Base-by-base conservation (phyloP, 805 yeast species). In the Suhomyces pyralidae region DNA sequence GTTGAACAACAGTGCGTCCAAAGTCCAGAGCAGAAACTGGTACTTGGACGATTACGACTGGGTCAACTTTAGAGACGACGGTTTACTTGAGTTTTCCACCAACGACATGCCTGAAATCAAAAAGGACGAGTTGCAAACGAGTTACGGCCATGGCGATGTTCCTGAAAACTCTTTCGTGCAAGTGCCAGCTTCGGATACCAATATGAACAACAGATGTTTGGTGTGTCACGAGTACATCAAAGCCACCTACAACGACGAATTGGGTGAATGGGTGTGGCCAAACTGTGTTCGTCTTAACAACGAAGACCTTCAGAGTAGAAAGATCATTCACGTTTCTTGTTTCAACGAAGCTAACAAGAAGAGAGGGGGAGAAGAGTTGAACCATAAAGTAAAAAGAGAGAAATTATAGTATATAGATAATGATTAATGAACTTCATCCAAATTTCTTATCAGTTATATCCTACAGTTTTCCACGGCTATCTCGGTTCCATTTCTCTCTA, bases 21-120 rank as follows among this genome's bases (percentile, higher is more conserved):
- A 68, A 22, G 84, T 86, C 44, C 92, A 88, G 64, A 85, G 89
- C 42, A 75, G 97, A 61, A 80, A 84, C 59, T 92, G 96, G 96
- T 92, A 84, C 66, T 70, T 91, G 54, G 84, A 83, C 55, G 87
- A 82, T 56, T 74, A 77, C 22, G 84, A 83, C 44, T 91, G 96
- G 93, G 79, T 81, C 25, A 77, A 78, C 22, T 90, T 88, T 71
- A 83, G 81, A 54, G 96, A 90, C 63, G 91, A 83, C 26, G 69
- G 67, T 26, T 65, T 76, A 48, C 66, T 73, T 45, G 79, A 76
- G 55, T 74, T 62, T 54, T 58, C 68, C 25, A 61, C 67, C 19
- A 49, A 56, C 12, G 52, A 49, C 3, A 44, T 28, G 45, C 45
- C 50, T 14, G 48, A 42, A 6, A 47, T 30, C 9, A 42, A 30